Conservation (phyloP, 345 rosid species). For the Rhodamnia rubescens region DNA sequence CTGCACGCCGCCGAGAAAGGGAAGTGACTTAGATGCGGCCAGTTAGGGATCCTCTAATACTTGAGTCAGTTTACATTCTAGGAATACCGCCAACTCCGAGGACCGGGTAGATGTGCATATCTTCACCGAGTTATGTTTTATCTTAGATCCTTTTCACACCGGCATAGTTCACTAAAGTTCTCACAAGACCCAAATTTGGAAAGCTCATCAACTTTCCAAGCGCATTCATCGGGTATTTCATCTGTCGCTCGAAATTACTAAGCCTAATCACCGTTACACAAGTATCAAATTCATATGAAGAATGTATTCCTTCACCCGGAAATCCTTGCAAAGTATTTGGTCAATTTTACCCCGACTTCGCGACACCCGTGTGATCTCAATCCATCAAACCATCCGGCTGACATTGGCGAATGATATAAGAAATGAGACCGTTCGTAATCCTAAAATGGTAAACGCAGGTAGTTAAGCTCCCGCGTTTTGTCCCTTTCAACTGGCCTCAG, state of each 20-base stretch:
- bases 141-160: background rate
- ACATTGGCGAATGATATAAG: background rate
- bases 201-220: background rate
- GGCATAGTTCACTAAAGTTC: background rate
- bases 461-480: background rate
- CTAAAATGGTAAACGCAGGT: background rate
- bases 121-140: background rate
- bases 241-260: background rate
- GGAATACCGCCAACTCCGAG: background rate
- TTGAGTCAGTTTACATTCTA: background rate
- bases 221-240: background rate
- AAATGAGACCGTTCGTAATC: background rate
- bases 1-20: background rate
- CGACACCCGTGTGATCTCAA: background rate
- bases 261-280: background rate
- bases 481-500: background rate
- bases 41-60: background rate
- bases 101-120: background rate
- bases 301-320: too few species aligned
- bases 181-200: background rate
- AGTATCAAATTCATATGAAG: background rate
- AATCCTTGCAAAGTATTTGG: background rate
- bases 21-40: background rate
- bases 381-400: background rate
- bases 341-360: background rate